Percentiles rank a stretch among this genome's conserved stretches.
Evolutionary conservation across 805 yeast species (phyloP).

Genomic region (Brettanomyces bruxellensis): DNA sequence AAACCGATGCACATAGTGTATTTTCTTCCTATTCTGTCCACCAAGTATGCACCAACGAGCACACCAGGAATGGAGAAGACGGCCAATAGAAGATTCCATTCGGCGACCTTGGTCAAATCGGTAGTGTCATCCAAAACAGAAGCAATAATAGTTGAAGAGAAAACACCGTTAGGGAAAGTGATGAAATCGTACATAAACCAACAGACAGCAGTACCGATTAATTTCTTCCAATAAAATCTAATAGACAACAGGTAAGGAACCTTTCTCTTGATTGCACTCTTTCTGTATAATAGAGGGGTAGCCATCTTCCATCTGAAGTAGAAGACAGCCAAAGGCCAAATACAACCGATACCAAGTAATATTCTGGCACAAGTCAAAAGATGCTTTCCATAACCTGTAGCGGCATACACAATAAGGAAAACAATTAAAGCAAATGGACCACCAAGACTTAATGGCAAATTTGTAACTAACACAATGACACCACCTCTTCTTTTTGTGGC

Average conservation of each 20-base stretch:
- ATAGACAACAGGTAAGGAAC: slow-evolving; percentile 54
- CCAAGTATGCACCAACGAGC: slow-evolving; percentile 55
- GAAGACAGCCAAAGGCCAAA: slow-evolving; percentile 66
- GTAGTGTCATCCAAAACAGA: slow-evolving; percentile 36
- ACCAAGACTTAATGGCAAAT: slow-evolving; percentile 65
- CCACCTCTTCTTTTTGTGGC: slow-evolving; percentile 54
- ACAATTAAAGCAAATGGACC: slow-evolving; percentile 68
- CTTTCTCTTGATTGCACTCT: slow-evolving; percentile 48
- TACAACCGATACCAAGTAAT: slow-evolving; percentile 53
- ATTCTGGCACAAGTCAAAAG: slow-evolving; percentile 58
- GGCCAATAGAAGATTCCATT: slow-evolving; percentile 64
- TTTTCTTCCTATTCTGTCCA: slow-evolving; percentile 62
- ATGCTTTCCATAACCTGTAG: slow-evolving; percentile 37
- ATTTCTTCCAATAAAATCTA: slow-evolving; percentile 58
- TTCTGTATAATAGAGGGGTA: slow-evolving; percentile 53
- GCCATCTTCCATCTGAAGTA: slow-evolving; percentile 66
- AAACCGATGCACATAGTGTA: slow-evolving; percentile 66
- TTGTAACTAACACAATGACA: slow-evolving; percentile 56
- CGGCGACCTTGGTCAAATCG: slow-evolving; percentile 50
- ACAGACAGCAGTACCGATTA: slow-evolving; percentile 62
- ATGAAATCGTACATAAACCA: slow-evolving; percentile 82
- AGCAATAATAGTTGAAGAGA: slow-evolving; percentile 38
- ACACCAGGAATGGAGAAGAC: slow-evolving; percentile 67
- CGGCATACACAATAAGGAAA: slow-evolving; percentile 58
- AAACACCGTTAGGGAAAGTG: slow-evolving; percentile 67